Conservation (phyloP, 371 early-diverging fungal genomes). For the Mortierella polycephala region DNA sequence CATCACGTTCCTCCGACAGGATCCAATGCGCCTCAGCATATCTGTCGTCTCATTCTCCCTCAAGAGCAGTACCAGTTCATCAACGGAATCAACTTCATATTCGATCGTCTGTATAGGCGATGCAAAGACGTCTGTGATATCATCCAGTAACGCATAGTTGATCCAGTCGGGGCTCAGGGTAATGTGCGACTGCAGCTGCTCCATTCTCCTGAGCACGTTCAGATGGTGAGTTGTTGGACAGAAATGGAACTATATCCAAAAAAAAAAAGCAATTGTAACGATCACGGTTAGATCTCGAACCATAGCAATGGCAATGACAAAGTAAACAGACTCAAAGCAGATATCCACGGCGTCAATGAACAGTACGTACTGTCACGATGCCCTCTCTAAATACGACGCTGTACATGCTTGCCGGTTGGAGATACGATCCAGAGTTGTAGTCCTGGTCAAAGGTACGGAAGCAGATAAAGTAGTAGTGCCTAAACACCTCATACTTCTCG, state of each 20-base stretch:
- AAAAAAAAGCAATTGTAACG: neutral
- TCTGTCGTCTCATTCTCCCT: constrained; percentile 88
- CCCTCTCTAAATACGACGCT: constrained; percentile 85
- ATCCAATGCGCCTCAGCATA: constrained; percentile 88
- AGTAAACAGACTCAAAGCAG: neutral
- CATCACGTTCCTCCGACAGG: constrained; percentile 83
- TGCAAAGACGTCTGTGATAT: constrained; percentile 87
- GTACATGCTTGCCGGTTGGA: constrained; percentile 84
- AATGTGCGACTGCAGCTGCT: constrained; percentile 77
- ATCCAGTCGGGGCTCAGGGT: constrained; percentile 79
- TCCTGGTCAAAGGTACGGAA: constrained; percentile 83
- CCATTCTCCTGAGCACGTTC: constrained; percentile 81
- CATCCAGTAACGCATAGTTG: constrained; percentile 88
- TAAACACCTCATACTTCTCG: constrained; percentile 94
- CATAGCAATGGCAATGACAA: neutral
- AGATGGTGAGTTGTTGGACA: constrained; percentile 71
- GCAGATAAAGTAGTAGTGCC: constrained; percentile 91
- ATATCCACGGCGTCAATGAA: neutral
- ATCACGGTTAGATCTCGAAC: neutral
- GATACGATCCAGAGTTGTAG: constrained; percentile 69
- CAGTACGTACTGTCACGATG: constrained; percentile 73
- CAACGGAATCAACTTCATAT: constrained; percentile 92
- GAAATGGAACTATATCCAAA: constrained; percentile 71
- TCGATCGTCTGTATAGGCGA: constrained; percentile 81
- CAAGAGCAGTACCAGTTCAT: constrained; percentile 90